Base-by-base conservation (phyloP, 202 grass and related monocot species). In the Elaeis oleifera region DNA sequence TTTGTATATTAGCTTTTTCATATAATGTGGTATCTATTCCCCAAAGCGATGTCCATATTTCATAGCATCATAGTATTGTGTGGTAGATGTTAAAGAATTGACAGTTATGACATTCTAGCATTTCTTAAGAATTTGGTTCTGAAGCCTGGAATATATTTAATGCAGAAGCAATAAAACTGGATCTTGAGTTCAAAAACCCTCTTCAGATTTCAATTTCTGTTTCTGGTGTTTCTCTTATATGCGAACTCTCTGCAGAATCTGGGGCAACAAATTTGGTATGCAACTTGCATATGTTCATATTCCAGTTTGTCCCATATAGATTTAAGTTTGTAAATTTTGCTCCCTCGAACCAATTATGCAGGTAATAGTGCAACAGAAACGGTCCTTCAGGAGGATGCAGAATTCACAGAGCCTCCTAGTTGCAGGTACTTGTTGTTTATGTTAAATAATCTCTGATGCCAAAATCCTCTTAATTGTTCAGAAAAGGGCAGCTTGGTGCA, bases 151-250 rank as follows among this genome's bases (percentile, higher is more conserved):
- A 51, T 77, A 63, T 23, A 58, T 81, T 86, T 53, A 52, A 78
- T 94, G 70, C 94, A 99, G 94, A 99, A 76, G 69, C 82, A 73
- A 80, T 99, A 60, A 89, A 83, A 80, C 68, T 99, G 78, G 77
- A 75, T 11, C 29, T 94, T 80, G 94, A 99, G 75, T 62, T 99
- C 54, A 92, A 82, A 80, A 99, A 99, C 70, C 94, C 94, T 82
- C 81, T 99, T 22, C 94, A 94, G 51, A 85, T 94, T 80, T 73
- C 88, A 63, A 72, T 99, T 73, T 57, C 81, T 76, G 79, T 99
- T 78, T 89, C 88, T 71, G 72, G 78, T 51, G 81, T 92, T 15
- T 89, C 79, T 78, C 88, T 99, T 78, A 71, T 99, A 60, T 99
- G 94, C 74, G 77, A 89, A 56, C 85, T 82, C 70, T 86, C 82